phyloP scores from a whole-genome alignment of 1,284 basidiomycete species.

The Microbotryum scabiosae region DNA sequence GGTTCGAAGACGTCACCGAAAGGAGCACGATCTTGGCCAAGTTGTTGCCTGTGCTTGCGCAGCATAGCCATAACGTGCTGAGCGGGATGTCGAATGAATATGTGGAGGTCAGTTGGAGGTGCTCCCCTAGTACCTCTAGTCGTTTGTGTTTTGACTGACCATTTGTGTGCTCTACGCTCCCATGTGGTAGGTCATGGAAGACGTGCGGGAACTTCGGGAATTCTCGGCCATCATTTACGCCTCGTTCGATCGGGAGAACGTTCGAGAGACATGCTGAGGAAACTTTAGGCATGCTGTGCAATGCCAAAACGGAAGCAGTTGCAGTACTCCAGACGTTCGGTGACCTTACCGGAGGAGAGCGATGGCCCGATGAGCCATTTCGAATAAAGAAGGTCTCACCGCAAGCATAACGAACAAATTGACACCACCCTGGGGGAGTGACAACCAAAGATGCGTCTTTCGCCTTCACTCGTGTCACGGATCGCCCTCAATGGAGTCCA shows the following conservation, averaged over 20 bases:
- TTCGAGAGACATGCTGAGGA: conserved; percentile 8
- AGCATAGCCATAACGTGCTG: conserved; percentile 64
- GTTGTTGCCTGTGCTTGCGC: conserved; percentile 64
- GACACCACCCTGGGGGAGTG: too few species aligned
- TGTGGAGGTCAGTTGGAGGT: conserved; percentile 56
- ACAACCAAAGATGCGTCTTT: too few species aligned
- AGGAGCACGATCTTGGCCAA: conserved; percentile 59
- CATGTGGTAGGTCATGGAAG: conserved; percentile 42
- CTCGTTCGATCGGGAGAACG: conserved; percentile 39
- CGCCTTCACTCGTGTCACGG: too few species aligned
- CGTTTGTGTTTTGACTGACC: background rate
- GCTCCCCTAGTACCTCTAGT: conserved; percentile 2
- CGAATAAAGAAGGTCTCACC: too few species aligned
- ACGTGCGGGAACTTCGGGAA: conserved; percentile 46
- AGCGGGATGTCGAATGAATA: conserved; percentile 69
- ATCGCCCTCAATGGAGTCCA: too few species aligned
- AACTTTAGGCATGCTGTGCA: background rate
- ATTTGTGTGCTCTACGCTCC: background rate
- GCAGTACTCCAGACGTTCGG: too few species aligned
- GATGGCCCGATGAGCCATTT: too few species aligned
- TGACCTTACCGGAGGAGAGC: too few species aligned
- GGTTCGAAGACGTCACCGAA: conserved; percentile 41
- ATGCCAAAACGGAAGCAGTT: too few species aligned
- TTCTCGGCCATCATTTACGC: conserved; percentile 49
- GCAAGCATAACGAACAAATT: too few species aligned